These are phyloP conservation scores for Amphichorda felina DNA, from an alignment of 2,329 filamentous ascomycete genomes.

Conservation along the genomic window DNA sequence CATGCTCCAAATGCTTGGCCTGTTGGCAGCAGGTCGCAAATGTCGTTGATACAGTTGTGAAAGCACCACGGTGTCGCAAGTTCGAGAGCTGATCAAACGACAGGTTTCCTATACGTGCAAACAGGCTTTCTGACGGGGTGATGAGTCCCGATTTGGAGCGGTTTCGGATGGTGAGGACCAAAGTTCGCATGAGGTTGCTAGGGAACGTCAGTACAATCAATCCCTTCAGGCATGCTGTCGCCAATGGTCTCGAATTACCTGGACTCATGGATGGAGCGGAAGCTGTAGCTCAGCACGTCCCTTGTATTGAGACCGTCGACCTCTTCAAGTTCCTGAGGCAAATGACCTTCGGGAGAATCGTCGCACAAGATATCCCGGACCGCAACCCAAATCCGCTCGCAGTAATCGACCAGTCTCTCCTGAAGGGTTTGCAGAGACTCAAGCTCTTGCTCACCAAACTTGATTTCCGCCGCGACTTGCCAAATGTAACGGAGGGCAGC, in stretches of 20 bases:
- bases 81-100: conserved; percentile 75
- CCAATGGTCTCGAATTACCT: conserved; percentile 40
- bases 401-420: conserved; percentile 43
- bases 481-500: conserved; percentile 50
- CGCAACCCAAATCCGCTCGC: conserved; percentile 61
- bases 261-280: conserved; percentile 87
- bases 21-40: conserved; percentile 71
- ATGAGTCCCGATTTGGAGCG: conserved; percentile 29
- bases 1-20: conserved; percentile 32
- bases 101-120: conserved; percentile 56
- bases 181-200: conserved; percentile 59
- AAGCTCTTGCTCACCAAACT: conserved; percentile 23
- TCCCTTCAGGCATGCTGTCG: no score
- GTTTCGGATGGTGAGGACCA: conserved; percentile 42
- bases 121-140: conserved; percentile 38
- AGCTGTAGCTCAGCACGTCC: conserved; percentile 86
- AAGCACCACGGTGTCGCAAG: conserved; percentile 81
- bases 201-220: conserved; percentile 3
- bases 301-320: conserved; percentile 67
- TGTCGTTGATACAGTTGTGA: conserved; percentile 83
- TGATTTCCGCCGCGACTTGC: conserved; percentile 32
- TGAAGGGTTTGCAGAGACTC: conserved; percentile 30
- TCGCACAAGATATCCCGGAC: conserved; percentile 76
- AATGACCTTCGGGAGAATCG: conserved; percentile 85
- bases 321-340: conserved; percentile 65